Evolutionary conservation across 345 rosid genomes (phyloP), one percentile per base, ranked within the genome.

Genomic region (Eucalyptus leucophloia): DNA sequence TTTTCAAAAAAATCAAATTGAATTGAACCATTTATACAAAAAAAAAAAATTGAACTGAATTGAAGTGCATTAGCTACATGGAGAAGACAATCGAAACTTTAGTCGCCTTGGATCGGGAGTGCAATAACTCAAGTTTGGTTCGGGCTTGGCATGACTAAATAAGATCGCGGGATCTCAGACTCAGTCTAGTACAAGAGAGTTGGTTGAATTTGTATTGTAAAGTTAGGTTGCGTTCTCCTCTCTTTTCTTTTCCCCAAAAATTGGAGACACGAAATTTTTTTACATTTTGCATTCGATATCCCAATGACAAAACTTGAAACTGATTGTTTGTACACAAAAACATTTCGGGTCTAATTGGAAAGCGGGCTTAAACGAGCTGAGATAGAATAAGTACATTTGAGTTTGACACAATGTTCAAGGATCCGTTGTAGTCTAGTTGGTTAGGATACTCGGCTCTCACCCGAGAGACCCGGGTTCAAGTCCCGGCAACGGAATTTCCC

Each of bases 381-480:
- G 4, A 53, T 2, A 0, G 5, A 8, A 1, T 53, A 53, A 12
- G 0, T 62, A 62, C 0, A 62, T 0, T 30, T 30, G n/a, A 62
- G 9, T 6, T 60, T 6, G 32, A 12, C 1, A 12, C 0, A 0
- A 12, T 13, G 30, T 62, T 12, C 9, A 1, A 30, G 1, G 44
- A 83, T 93, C 92, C 91, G 92, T 91, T 93, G 95, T 91, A 92
- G 95, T 93, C 94, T 91, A 93, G 93, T 90, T 87, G 93, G 93
- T 92, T 86, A 92, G 92, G 94, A 93, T 92, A 91, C 91, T 92
- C 92, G 93, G 92, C 93, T 93, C 92, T 93, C 95, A 93, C 94
- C 92, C 92, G 92, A 93, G 88, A 90, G 92, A 90, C 92, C 92
- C 91, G 92, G 92, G 92, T 92, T 92, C 91, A 82, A 92, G 92